Evolutionary conservation across 345 rosid genomes (phyloP).

Genomic region (Eucalyptus regnans): DNA sequence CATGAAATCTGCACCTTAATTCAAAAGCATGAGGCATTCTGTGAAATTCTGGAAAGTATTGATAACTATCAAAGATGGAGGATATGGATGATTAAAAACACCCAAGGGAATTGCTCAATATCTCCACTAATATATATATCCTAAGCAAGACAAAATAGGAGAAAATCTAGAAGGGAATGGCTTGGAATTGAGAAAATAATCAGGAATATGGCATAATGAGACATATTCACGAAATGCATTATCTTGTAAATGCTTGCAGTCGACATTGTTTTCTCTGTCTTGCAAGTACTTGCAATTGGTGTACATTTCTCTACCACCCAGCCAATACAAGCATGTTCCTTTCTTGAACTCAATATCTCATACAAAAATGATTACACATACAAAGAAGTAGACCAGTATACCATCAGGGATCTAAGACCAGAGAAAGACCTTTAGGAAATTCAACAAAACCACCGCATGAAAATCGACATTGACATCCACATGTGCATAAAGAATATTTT

Average conservation of each 20-base stretch:
- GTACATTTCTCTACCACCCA: not conserved
- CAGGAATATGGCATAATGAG: not conserved
- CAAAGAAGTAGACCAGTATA: not conserved
- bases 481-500: not conserved
- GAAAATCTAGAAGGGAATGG: not conserved
- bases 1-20: slow-evolving; percentile 69
- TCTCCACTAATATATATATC: not conserved
- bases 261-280: not conserved
- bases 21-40: not conserved
- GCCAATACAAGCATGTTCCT: not conserved
- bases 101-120: not conserved
- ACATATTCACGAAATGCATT: not conserved
- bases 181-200: not conserved
- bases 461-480: not conserved
- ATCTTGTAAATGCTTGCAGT: not conserved
- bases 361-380: not conserved
- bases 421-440: not conserved
- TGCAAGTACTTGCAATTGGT: not conserved
- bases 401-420: not conserved
- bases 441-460: not conserved
- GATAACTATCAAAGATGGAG: not conserved
- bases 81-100: not conserved
- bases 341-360: not conserved
- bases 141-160: not conserved
- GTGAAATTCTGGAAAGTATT: not conserved